phyloP scores from a whole-genome alignment of 805 yeast genomes.

The Lachancea meyersii region DNA sequence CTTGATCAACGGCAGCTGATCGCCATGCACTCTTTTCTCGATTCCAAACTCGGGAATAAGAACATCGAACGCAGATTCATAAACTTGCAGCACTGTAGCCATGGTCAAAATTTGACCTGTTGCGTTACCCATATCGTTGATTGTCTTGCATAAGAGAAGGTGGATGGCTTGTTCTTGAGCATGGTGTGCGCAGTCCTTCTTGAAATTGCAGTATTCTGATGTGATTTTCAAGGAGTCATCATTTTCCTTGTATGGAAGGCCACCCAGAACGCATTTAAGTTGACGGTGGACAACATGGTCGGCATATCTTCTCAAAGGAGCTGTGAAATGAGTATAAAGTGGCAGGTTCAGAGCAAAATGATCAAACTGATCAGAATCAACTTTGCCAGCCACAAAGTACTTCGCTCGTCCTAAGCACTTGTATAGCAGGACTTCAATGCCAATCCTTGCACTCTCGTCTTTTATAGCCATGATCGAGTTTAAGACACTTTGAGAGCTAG shows the following conservation, averaged over 20 bases:
- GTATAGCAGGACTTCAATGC: slow-evolving; percentile 70
- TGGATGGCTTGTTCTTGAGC: slow-evolving; percentile 96
- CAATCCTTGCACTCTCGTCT: slow-evolving; percentile 57
- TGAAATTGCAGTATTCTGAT: slow-evolving; percentile 90
- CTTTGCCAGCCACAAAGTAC: slow-evolving; percentile 82
- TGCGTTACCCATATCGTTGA: slow-evolving; percentile 60
- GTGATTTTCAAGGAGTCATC: slow-evolving; percentile 68
- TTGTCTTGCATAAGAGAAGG: slow-evolving; percentile 72
- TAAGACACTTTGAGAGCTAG: slow-evolving; percentile 64
- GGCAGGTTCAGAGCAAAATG: slow-evolving; percentile 82
- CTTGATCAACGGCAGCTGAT: slow-evolving; percentile 84
- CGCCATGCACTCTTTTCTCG: slow-evolving; percentile 95
- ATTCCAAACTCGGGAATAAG: slow-evolving; percentile 89
- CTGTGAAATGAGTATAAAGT: slow-evolving; percentile 85
- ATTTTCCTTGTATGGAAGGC: slow-evolving; percentile 43
- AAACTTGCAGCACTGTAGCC: slow-evolving; percentile 87
- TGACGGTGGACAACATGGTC: slow-evolving; percentile 92
- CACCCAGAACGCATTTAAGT: slow-evolving; percentile 56
- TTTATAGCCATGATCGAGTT: slow-evolving; percentile 60
- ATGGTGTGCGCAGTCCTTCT: slow-evolving; percentile 85
- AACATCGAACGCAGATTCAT: slow-evolving; percentile 93
- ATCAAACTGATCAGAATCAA: slow-evolving; percentile 67
- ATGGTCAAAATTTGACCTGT: slow-evolving; percentile 79
- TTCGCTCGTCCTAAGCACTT: slow-evolving; percentile 83
- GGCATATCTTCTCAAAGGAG: slow-evolving; percentile 87